Base-by-base conservation (phyloP, 2,329 filamentous ascomycete species). In the Monosporascus sp. region DNA sequence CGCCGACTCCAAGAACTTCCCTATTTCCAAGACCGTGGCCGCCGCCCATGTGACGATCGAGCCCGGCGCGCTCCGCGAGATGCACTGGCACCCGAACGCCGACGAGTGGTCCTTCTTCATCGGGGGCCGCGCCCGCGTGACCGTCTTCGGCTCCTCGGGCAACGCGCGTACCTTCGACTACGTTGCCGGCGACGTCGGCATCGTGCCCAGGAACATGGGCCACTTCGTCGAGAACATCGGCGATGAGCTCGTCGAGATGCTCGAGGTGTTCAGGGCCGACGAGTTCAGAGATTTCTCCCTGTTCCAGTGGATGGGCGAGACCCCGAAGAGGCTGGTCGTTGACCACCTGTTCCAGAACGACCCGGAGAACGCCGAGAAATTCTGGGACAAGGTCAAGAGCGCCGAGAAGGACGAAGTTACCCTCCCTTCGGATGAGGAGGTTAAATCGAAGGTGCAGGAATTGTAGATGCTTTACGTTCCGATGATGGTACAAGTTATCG, bases 91-190 rank as follows among this genome's bases (percentile, higher is more conserved):
- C 65, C 87, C 87, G 0, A 84, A 82, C 45, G 87, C 87, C 14
- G 88, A 91, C 63, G 88, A 91, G 68, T 92, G 88, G 88, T 88
- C 84, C 7, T 92, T 88, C 70, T 91, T 92, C 74, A 81, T 92
- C 66, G 72, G 73, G 26, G 89, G 89, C 0, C 81, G 82, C 41
- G 89, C 86, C 0, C 80, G 88, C 35, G 81, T 91, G 15, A 91
- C 88, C 15, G 80, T 92, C 59, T 92, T 91, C 64, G 86, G 81
- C 0, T 79, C 87, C 2, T 81, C 87, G 60, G 82, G 84, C 28
- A 82, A 75, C 22, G 87, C 88, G 0, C 78, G 87, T 24, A 92
- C 88, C 0, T 92, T 92, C 64, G 84, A 92, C 72, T 92, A 89
- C 49, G 72, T 79, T 6, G 79, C 86, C 1, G 89, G 88, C 2